Base-by-base conservation (phyloP, 129 eudicot species). In the Erigeron canadensis region DNA sequence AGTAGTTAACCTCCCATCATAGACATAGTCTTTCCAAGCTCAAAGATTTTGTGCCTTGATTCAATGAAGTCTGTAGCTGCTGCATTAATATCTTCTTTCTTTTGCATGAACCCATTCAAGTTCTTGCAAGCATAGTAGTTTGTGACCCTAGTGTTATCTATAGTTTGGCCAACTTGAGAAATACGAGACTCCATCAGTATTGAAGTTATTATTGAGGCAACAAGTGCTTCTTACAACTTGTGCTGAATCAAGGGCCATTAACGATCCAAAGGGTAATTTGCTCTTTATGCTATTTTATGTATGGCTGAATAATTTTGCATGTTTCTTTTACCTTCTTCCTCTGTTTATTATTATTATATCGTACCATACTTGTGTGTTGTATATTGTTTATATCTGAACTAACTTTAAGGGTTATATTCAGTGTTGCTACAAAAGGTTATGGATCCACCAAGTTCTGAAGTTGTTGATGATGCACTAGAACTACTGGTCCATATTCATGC, bases 141-240 rank as follows among this genome's bases (percentile, higher is more conserved):
- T 16, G 44, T 67, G 40, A 75, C 72, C 17, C 53, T 39, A 50
- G 61, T 18, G 47, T 74, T 41, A 47, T 50, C 54, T 53, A 22
- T 66, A n/a, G n/a, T 93, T 77, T 58, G 84, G 84, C 17, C 83
- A 79, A 80, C 63, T 93, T 55, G 87, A 82, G 40, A 86, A 85
- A 43, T 85, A 78, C 61, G 98, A 93, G 63, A 72, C 88, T 19
- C 98, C 98, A 1, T 82, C 98, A 15, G 89, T 93, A 70, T 82
- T 87, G 72, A 89, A 81, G 66, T 59, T 93, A 75, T 93, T 96
- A 73, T 66, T 93, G 71, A 84, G 92, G 81, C 87, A 80, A 63
- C 98, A 93, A 67, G 87, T 93, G 53, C 96, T 93, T 81, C 88
- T 78, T 68, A 75, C 89, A 8, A 82, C 95, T 78, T 93, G 98